Evolutionary conservation across 2,329 filamentous ascomycete species (phyloP), one percentile per base, ranked within the genome.

Genomic region (Aspergillus carbonarius): DNA sequence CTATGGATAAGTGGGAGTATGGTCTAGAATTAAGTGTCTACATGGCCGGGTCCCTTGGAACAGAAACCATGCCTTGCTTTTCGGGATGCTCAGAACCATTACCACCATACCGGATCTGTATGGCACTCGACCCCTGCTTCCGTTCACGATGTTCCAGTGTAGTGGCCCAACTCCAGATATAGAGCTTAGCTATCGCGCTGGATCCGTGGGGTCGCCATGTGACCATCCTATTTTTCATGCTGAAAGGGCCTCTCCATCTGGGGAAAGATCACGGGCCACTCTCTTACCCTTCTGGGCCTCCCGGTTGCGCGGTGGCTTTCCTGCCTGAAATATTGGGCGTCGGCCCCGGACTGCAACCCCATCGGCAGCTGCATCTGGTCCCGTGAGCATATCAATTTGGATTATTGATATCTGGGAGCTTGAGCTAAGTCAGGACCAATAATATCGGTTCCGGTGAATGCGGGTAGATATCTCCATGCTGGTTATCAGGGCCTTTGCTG

Each of bases 121-220:
- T 20, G 27, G 15, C 32, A 32, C 44, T 15, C 10, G 44, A 9
- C 27, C 44, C 44, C 44, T 48, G 44, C 44, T 48, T 27, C 15
- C 15, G 30, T 10, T 32, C 25, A 5, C n/a, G 9, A 48, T 30
- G 23, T 15, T n/a, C n/a, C n/a, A n/a, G n/a, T 27, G 25, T 32
- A 10, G 25, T 5, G 27, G 15, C 25, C 15, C 44, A 20, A 32
- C 47, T 40, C 30, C 34, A 54, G 32, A 42, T 13, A 49, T 23
- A 44, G 40, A 23, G 39, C 35, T 55, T 51, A 25, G 35, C 60
- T 20, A 54, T 30, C 51, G 39, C 34, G 40, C 23, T 32, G 27
- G 51, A 56, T 60, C 57, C 48, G 35, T 51, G 39, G 54, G 20
- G 54, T 53, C 40, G 23, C 55, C 57, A 48, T 63, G 60, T 61